Percentiles rank a stretch among this genome's conserved stretches.
Conservation (phyloP, 1,284 basidiomycete species). For the Malassezia caprae region DNA sequence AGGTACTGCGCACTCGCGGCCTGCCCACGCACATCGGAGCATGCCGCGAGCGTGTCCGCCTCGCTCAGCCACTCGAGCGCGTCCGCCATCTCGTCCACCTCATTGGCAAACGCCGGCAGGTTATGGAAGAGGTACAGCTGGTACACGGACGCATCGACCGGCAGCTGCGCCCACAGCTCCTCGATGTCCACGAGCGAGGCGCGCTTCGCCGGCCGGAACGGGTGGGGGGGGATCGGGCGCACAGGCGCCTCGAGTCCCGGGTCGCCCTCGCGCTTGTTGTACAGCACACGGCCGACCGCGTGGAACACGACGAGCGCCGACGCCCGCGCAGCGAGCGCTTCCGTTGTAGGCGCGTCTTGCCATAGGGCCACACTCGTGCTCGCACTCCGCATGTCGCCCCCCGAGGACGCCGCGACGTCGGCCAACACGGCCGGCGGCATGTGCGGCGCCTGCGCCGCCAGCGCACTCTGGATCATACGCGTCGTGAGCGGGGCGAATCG, state of each 20-base stretch:
- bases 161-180: slow-evolving; percentile 66
- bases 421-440: not conserved
- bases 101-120: slow-evolving; percentile 68
- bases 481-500: slow-evolving; percentile 47
- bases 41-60: slow-evolving; percentile 58
- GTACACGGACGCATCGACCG: slow-evolving; percentile 78
- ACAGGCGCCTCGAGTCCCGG: not conserved
- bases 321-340: slow-evolving; percentile 54
- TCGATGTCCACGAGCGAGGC: slow-evolving; percentile 11
- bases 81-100: slow-evolving; percentile 64
- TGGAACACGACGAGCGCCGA: slow-evolving; percentile 82
- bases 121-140: slow-evolving; percentile 88
- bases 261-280: slow-evolving; percentile 72
- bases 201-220: not conserved
- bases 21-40: slow-evolving; percentile 56
- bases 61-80: slow-evolving; percentile 70
- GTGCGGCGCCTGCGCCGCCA: not conserved
- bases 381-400: slow-evolving; percentile 83
- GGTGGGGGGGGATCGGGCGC: not conserved
- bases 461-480: slow-evolving; percentile 11
- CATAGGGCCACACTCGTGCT: slow-evolving; percentile 55
- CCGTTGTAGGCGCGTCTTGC: not conserved
- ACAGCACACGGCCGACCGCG: slow-evolving; percentile 80
- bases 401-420: slow-evolving; percentile 62
- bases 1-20: slow-evolving; percentile 52